phyloP scores from a whole-genome alignment of 1,284 basidiomycete genomes.

The Cystobasidiaceae sp. region DNA sequence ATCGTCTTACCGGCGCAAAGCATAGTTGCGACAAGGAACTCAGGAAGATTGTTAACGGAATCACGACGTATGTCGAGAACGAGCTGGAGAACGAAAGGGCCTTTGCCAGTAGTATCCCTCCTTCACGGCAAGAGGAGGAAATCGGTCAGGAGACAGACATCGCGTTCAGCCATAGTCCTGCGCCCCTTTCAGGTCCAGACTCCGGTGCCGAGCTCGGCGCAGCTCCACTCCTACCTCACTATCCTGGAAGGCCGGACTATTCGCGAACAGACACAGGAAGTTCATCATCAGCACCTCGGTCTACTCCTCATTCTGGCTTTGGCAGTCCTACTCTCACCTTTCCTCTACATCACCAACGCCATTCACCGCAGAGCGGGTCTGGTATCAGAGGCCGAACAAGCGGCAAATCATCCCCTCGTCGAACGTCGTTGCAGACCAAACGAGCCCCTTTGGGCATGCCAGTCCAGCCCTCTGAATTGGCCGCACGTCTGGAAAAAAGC shows the following conservation, averaged over 20 bases:
- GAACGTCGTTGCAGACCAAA: slow-evolving; percentile 28
- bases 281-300: slow-evolving; percentile 3
- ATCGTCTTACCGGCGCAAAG: slow-evolving; percentile 88
- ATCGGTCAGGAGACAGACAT: slow-evolving; percentile 39
- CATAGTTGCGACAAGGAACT: slow-evolving; percentile 93
- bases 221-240: too few relatives aligned
- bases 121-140: slow-evolving; percentile 47
- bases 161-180: slow-evolving; percentile 26
- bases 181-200: too few relatives aligned
- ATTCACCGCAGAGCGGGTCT: not conserved
- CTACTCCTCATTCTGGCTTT: not conserved
- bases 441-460: slow-evolving; percentile 6
- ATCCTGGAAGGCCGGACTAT: not conserved
- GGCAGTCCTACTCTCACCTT: slow-evolving; percentile 8
- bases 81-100: slow-evolving; percentile 63
- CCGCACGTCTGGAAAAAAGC: slow-evolving; percentile 54
- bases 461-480: slow-evolving; percentile 27
- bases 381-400: slow-evolving; percentile 1
- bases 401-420: slow-evolving; percentile 30
- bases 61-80: slow-evolving; percentile 90
- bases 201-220: too few relatives aligned
- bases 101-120: not conserved
- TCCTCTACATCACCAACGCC: not conserved
- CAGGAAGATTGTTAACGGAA: slow-evolving; percentile 80
- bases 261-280: not conserved